Base-by-base conservation (phyloP, 352 stramenopile genomes). In the Phytophthora sp. region DNA sequence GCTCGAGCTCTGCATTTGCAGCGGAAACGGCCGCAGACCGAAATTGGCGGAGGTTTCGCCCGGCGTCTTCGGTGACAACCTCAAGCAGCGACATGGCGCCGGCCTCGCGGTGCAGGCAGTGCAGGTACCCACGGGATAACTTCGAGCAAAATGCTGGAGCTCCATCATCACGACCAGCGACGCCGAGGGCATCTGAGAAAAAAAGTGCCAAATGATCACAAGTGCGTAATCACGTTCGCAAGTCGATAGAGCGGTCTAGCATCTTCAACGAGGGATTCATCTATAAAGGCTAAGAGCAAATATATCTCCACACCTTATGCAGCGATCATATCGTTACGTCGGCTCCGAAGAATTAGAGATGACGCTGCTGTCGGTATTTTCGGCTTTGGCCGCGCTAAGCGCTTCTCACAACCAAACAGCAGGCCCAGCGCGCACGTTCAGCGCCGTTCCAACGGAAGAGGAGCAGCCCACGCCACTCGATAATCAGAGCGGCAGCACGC, bases 371-470 rank as follows among this genome's bases (percentile, higher is more conserved):
- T 58, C 24, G 18, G n/a, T 20, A 24, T n/a, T 35, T 13, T 26
- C 28, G 23, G 30, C 24, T 59, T 63, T 49, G 7, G 10, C 24
- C 28, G 17, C 27, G 21, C 26, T n/a, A n/a, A n/a, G n/a, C n/a
- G n/a, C n/a, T n/a, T 9, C n/a, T 62, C 62, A 72, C 62, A 72
- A 72, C 44, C 35, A 41, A 66, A 72, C 62, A 72, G 55, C 62
- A 72, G 55, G 43, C 55, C 18, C 43, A 43, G n/a, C 28, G 32
- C 41, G 41, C 21, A 61, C 31, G 54, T 66, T 54, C 60, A 69
- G 53, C 37, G 54, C 34, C 61, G 54, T 65, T 69, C 60, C 53
- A 58, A 15, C 50, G 51, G 56, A 67, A 72, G 63, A 72, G 65
- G 65, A 69, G 18, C 35, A 42, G 35, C 8, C 35, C 10, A 23